A percentile compares a stretch with the other conserved stretches of the same genome.
Evolutionary conservation across 768 basidiomycete species (phyloP).

Genomic region (Boletus tylopilopsis): DNA sequence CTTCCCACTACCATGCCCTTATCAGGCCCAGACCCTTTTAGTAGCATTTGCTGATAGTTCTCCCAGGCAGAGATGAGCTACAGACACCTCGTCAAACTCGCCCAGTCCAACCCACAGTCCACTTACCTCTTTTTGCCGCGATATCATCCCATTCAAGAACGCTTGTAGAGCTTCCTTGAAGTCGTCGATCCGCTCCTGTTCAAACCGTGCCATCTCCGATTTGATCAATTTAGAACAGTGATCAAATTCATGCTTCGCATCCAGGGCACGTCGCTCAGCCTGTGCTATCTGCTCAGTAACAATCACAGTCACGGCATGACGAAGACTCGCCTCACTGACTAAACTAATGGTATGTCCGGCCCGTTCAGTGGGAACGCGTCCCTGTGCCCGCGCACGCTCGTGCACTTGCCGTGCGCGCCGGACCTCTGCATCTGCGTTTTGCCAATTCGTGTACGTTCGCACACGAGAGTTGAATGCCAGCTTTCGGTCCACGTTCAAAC

Average conservation of each 20-base stretch:
- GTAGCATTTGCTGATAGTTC: slow-evolving; percentile 67
- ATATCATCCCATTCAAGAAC: slow-evolving; percentile 85
- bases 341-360: slow-evolving; percentile 70
- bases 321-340: slow-evolving; percentile 68
- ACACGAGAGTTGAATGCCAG: slow-evolving; percentile 86
- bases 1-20: background rate
- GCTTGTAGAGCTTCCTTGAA: slow-evolving; percentile 82
- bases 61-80: slow-evolving; percentile 81
- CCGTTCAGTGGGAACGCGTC: slow-evolving; percentile 65
- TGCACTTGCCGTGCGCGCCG: slow-evolving; percentile 69
- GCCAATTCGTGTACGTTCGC: slow-evolving; percentile 79
- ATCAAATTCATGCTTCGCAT: slow-evolving; percentile 87
- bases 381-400: slow-evolving; percentile 79
- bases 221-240: slow-evolving; percentile 86
- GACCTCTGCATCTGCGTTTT: slow-evolving; percentile 71
- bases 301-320: background rate
- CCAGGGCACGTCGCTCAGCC: slow-evolving; percentile 82
- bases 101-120: no score
- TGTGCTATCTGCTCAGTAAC: slow-evolving; percentile 28
- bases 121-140: slow-evolving; percentile 73
- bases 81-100: background rate
- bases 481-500: slow-evolving; percentile 34
- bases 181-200: slow-evolving; percentile 89
- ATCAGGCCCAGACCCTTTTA: slow-evolving; percentile 41
- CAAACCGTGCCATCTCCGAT: slow-evolving; percentile 84